Percentiles rank a stretch among this genome's conserved stretches.
phyloP scores from a whole-genome alignment of 805 yeast species.

The Candida alai region DNA sequence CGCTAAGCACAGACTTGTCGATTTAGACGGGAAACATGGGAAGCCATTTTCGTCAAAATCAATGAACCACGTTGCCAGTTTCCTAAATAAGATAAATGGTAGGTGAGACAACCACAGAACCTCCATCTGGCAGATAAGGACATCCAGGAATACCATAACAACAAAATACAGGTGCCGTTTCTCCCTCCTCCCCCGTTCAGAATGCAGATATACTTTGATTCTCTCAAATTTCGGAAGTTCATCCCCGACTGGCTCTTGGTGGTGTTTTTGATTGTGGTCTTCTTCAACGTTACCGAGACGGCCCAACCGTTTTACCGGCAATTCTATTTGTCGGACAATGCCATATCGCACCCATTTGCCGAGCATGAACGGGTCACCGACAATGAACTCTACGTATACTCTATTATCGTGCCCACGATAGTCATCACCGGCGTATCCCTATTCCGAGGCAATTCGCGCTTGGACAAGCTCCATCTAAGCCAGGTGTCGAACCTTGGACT shows the following conservation, averaged over 20 bases:
- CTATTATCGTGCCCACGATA: slow-evolving; percentile 23
- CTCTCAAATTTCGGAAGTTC: slow-evolving; percentile 12
- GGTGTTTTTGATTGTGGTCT: slow-evolving; percentile 14
- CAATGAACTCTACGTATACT: slow-evolving; percentile 25
- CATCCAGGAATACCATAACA: too few species aligned
- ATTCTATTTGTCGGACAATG: slow-evolving; percentile 24
- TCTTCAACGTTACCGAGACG: slow-evolving; percentile 19
- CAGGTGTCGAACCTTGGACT: slow-evolving; percentile 30
- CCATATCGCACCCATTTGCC: slow-evolving; percentile 29
- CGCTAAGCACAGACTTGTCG: too few species aligned
- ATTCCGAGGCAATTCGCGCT: slow-evolving; percentile 18
- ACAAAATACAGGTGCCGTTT: too few species aligned
- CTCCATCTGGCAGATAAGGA: too few species aligned
- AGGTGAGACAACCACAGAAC: too few species aligned
- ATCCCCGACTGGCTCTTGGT: slow-evolving; percentile 24
- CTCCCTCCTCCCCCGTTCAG: neutral
- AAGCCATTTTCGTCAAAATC: too few species aligned
- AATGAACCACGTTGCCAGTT: too few species aligned
- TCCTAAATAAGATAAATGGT: too few species aligned
- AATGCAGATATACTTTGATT: slow-evolving; percentile 10
- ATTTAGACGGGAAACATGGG: too few species aligned
- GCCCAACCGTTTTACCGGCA: slow-evolving; percentile 27
- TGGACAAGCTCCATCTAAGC: slow-evolving; percentile 18
- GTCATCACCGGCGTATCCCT: slow-evolving; percentile 15
- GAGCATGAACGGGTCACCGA: slow-evolving; percentile 27